Evolutionary conservation across 2,329 filamentous ascomycete species (phyloP), one percentile per base, ranked within the genome.

Genomic region (Aureobasidium sp.): DNA sequence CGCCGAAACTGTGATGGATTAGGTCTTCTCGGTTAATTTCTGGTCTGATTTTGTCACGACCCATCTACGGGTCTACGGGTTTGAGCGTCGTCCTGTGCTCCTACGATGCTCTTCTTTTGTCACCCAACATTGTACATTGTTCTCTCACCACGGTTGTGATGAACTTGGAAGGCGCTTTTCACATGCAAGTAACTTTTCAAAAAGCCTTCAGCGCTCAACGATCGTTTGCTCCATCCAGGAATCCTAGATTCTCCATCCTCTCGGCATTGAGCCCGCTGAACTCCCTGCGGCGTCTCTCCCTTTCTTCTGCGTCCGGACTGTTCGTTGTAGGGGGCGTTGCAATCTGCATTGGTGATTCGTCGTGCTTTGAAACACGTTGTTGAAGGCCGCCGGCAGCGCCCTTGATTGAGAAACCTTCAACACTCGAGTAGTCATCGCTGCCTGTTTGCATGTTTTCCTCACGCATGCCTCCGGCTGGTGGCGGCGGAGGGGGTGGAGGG

Each of bases 241-340:
- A 50, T 21, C 67, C 70, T 13, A 73, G 62, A 60, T 70, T 70
- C 43, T 67, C 67, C 66, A 73, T 68, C 9, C 71, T 64, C 17
- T 73, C 71, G 13, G 70, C 68, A 51, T 73, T 72, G 66, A 73
- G 70, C 33, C 69, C 69, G 15, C 67, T 66, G 46, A 67, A 72
- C 21, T 67, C 64, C 35, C 62, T 61, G 4, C 62, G 57, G n/a
- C 42, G 35, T 61, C 68, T 68, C 62, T 64, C 35, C 63, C 69
- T 64, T 19, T 68, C 65, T 35, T 69, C 67, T 42, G 70, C 69
- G 25, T 73, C 68, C 8, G 70, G 70, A n/a, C 70, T 71, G 58
- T 69, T 69, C 4, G 70, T 73, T 1, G 71, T 73, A 2, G 71
- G 71, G 31, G 72, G 77, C 10, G 77, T 79, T 4, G 77, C 77